Conservation (phyloP, 345 rosid species). For the Euphorbia pulcherrima region DNA sequence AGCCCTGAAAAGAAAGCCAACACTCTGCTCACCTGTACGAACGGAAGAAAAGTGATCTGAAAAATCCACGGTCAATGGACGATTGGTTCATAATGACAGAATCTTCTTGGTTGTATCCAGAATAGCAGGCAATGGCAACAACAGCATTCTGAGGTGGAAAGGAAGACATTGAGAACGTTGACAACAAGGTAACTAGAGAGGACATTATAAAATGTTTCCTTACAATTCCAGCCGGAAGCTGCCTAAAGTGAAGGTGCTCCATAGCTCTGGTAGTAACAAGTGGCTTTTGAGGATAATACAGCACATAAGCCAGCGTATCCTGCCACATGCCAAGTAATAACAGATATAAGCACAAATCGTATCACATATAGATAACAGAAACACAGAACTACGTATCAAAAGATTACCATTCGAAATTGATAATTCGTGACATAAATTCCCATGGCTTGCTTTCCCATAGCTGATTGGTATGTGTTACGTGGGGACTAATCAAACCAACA, state of each 20-base stretch:
- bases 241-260: constrained; percentile 99
- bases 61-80: constrained; percentile 94
- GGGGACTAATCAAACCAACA: constrained; percentile 64
- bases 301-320: constrained; percentile 97
- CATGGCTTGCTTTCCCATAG: constrained; percentile 99
- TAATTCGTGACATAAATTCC: constrained; percentile 97
- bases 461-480: constrained; percentile 98
- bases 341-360: constrained; percentile 1
- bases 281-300: constrained; percentile 96
- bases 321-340: constrained; percentile 24
- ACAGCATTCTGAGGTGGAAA: constrained; percentile 71
- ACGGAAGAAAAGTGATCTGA: constrained; percentile 88
- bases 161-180: constrained; percentile 1
- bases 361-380: not conserved
- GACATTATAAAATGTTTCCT: constrained; percentile 17
- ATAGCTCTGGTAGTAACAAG: constrained; percentile 97
- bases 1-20: not conserved
- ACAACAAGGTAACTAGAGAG: not conserved
- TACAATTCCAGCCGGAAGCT: constrained; percentile 99
- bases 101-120: constrained; percentile 99
- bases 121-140: constrained; percentile 93
- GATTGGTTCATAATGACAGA: constrained; percentile 99
- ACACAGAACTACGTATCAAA: not conserved
- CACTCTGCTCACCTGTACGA: constrained; percentile 63
- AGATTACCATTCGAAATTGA: constrained; percentile 86